Conservation (phyloP, 768 basidiomycete species). For the Tephrocybe sp. region DNA sequence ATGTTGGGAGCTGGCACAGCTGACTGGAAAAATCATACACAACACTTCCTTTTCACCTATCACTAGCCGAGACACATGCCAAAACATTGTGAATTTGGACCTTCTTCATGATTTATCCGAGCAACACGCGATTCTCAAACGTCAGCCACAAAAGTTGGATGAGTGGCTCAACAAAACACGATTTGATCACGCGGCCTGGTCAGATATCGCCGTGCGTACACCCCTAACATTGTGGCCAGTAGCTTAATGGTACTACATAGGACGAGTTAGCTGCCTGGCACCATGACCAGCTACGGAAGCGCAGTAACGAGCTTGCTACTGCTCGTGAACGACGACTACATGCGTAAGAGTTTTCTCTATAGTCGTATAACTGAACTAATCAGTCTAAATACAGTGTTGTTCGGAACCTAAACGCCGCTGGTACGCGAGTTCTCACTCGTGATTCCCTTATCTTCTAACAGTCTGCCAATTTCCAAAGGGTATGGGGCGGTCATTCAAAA, state of each 20-base stretch:
- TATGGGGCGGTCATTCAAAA: slow-evolving; percentile 33
- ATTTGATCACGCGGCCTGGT: slow-evolving; percentile 24
- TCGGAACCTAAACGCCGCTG: slow-evolving; percentile 14
- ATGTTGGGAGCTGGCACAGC: slow-evolving; percentile 15
- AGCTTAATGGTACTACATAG: slow-evolving; percentile 15
- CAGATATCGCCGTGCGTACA: slow-evolving; percentile 22
- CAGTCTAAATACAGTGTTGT: slow-evolving; percentile 3
- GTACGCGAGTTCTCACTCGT: slow-evolving; percentile 4
- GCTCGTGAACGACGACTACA: slow-evolving; percentile 32
- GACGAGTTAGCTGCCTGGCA: slow-evolving; percentile 29
- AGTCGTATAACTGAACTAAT: slow-evolving; percentile 4
- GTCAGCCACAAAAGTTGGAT: slow-evolving; percentile 19
- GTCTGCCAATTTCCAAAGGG: slow-evolving; percentile 25
- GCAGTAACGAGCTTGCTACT: slow-evolving; percentile 33
- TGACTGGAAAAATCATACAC: slow-evolving; percentile 18
- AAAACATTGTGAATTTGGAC: slow-evolving; percentile 15
- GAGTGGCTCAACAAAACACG: slow-evolving; percentile 28
- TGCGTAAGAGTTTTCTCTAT: slow-evolving; percentile 26
- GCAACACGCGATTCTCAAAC: slow-evolving; percentile 20
- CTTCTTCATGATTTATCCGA: slow-evolving; percentile 21
- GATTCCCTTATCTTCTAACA: not conserved
- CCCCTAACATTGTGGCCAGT: not conserved
- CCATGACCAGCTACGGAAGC: slow-evolving; percentile 26
- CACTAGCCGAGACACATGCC: slow-evolving; percentile 18
- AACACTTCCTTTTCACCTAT: slow-evolving; percentile 19